Percentiles rank a stretch among this genome's conserved stretches.
Evolutionary conservation across 257 asterid genomes (phyloP).

Genomic region (Phtheirospermum japonicum): DNA sequence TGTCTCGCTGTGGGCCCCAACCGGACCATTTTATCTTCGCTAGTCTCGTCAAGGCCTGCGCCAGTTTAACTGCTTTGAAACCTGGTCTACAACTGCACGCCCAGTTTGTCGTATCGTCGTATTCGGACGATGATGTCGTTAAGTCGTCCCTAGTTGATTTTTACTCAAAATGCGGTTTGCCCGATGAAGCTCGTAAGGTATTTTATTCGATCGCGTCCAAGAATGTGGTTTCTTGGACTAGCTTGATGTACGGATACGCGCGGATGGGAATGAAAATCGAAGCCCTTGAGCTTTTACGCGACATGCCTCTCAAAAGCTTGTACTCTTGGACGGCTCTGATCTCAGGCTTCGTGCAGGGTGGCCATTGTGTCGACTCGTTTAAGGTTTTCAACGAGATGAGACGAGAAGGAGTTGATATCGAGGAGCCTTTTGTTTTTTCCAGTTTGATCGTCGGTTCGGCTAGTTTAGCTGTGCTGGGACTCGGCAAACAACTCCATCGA

Average conservation of each 20-base stretch:
- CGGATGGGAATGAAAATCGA: constrained; percentile 57
- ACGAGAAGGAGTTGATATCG: constrained; percentile 45
- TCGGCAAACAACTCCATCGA: constrained; percentile 77
- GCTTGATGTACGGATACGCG: constrained; percentile 70
- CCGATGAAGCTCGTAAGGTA: constrained; percentile 46
- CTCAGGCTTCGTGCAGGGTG: constrained; percentile 69
- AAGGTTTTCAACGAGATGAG: constrained; percentile 52
- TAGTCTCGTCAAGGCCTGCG: constrained; percentile 62
- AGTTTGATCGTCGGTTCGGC: constrained; percentile 66
- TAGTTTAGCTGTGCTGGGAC: constrained; percentile 44
- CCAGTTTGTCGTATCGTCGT: constrained; percentile 50
- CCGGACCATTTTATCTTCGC: constrained; percentile 73
- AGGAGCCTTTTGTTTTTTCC: constrained; percentile 55
- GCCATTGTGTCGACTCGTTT: constrained; percentile 47
- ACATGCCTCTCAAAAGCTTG: constrained; percentile 43
- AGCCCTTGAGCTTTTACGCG: constrained; percentile 41
- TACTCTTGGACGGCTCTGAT: constrained; percentile 65
- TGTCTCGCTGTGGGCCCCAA: constrained; percentile 33
- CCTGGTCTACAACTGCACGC: constrained; percentile 68
- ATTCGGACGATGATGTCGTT: constrained; percentile 58
- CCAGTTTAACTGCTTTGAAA: constrained; percentile 36
- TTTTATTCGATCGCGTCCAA: constrained; percentile 49
- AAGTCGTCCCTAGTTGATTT: constrained; percentile 79
- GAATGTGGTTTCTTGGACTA: constrained; percentile 61
- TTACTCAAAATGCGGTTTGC: constrained; percentile 67